Conservation (phyloP, 805 yeast species). For the Danielia reshetovae region DNA sequence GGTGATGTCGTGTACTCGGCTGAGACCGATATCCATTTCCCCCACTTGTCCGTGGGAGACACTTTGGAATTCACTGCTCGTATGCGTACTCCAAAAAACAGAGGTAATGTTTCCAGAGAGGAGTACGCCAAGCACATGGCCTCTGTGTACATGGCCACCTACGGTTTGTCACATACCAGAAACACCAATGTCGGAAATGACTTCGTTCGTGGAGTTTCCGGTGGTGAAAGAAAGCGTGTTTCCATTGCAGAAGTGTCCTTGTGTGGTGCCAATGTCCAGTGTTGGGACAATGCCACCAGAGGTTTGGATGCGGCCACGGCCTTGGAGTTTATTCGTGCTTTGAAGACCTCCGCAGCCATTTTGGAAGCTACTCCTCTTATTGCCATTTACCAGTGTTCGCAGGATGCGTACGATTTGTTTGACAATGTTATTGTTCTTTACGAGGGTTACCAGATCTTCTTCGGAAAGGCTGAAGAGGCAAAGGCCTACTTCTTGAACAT, state of each 20-base stretch:
- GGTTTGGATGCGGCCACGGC: conserved; percentile 72
- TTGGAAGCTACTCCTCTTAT: conserved; percentile 55
- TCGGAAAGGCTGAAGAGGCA: conserved; percentile 52
- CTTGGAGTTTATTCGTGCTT: conserved; percentile 56
- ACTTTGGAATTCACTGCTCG: conserved; percentile 62
- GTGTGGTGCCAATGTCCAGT: conserved; percentile 44
- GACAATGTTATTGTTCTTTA: conserved; percentile 60
- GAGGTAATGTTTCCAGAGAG: conserved; percentile 58
- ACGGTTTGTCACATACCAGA: conserved; percentile 52
- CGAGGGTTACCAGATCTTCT: conserved; percentile 58
- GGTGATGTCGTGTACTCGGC: conserved; percentile 73
- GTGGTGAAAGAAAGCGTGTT: conserved; percentile 71
- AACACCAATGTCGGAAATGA: conserved; percentile 63
- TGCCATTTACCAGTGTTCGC: conserved; percentile 67
- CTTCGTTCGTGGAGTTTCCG: conserved; percentile 64
- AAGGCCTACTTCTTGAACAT: conserved; percentile 51
- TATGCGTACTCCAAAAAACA: conserved; percentile 58
- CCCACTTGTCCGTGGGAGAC: conserved; percentile 63
- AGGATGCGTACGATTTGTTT: conserved; percentile 56
- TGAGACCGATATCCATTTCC: conserved; percentile 65
- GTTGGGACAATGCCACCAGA: conserved; percentile 70
- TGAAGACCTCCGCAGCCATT: conserved; percentile 53
- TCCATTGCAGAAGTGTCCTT: conserved; percentile 63
- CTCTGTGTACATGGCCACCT: conserved; percentile 41
- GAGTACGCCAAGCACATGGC: conserved; percentile 44